Evolutionary conservation across 257 asterid species (phyloP), one percentile per base, ranked within the genome.

Genomic region (Coffea eugenioides): DNA sequence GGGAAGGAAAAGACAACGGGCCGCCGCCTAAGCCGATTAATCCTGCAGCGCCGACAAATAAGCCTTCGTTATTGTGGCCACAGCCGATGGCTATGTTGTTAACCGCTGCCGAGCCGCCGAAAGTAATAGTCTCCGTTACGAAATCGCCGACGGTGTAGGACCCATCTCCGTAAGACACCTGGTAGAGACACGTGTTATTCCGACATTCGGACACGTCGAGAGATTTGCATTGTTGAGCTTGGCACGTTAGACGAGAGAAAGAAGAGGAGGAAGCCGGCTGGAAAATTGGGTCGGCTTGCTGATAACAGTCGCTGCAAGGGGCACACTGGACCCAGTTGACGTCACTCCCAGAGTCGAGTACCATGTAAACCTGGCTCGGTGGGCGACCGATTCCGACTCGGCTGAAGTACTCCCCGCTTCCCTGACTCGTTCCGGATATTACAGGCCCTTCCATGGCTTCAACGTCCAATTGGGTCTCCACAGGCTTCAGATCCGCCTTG

Each of bases 331-430:
- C 83, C 99, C 99, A 93, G 80, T 89, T 95, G 67, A 95, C 95
- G 67, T 95, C 98, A 73, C 99, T 95, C 8, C 99, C 99, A 0
- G 99, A 91, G 21, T 95, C 99, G 1, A 95, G 90, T 56, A 93
- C 99, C 98, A 93, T 88, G 72, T 91, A 93, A 0, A 93, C 85
- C 78, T 91, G 90, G 34, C 89, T 84, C 71, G 94, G 80, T 36
- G 98, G 99, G 3, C 86, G 86, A 7, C 99, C 99, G 72, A 95
- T 84, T 70, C 99, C 98, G 31, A 95, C 85, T 36, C 97, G 89
- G 87, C 89, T 87, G 82, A 95, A 95, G 61, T 95, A 95, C 94
- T 95, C 99, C 31, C 99, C 99, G 85, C 99, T 95, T 20, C 98
- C 98, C 73, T 95, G 99, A 62, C 98, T 92, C 8, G 97, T 91